Percentiles rank a stretch among this genome's conserved stretches.
Conservation (phyloP, 2,329 filamentous ascomycete species). For the Penicillium psychrosexuale region DNA sequence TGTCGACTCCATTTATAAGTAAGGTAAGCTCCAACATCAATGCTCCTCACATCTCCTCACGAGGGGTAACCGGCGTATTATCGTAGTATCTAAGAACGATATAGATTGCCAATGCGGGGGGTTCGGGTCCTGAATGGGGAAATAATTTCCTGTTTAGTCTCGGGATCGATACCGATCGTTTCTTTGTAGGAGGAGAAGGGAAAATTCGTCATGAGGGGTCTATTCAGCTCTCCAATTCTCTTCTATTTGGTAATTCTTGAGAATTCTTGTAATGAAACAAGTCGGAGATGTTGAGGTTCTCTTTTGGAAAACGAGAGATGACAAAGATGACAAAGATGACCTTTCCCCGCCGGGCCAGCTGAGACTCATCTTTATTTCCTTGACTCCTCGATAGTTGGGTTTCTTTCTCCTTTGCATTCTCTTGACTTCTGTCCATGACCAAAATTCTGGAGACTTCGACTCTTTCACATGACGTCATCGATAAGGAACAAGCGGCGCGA, state of each 20-base stretch:
- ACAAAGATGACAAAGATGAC: not conserved
- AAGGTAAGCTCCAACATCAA: not conserved
- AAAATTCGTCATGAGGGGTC: not conserved
- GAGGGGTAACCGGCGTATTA: not conserved
- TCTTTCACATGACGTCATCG: constrained; percentile 19
- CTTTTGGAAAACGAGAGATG: not conserved
- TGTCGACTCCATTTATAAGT: not conserved
- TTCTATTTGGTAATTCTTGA: not conserved
- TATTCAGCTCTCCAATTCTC: not conserved
- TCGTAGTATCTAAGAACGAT: not conserved
- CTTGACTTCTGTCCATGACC: not conserved
- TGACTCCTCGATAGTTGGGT: not conserved
- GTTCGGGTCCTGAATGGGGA: not conserved
- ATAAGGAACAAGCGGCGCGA: constrained; percentile 14
- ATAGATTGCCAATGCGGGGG: not conserved
- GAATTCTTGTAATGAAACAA: not conserved
- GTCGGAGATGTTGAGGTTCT: not conserved
- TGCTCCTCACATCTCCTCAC: not conserved
- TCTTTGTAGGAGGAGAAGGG: not conserved
- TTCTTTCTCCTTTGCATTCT: not conserved
- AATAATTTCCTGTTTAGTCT: not conserved
- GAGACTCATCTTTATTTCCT: not conserved
- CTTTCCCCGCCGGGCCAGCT: too few relatives aligned
- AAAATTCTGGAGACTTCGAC: not conserved
- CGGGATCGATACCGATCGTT: not conserved